phyloP scores from a whole-genome alignment of 1,284 basidiomycete genomes.

The Blastosporella zonata region DNA sequence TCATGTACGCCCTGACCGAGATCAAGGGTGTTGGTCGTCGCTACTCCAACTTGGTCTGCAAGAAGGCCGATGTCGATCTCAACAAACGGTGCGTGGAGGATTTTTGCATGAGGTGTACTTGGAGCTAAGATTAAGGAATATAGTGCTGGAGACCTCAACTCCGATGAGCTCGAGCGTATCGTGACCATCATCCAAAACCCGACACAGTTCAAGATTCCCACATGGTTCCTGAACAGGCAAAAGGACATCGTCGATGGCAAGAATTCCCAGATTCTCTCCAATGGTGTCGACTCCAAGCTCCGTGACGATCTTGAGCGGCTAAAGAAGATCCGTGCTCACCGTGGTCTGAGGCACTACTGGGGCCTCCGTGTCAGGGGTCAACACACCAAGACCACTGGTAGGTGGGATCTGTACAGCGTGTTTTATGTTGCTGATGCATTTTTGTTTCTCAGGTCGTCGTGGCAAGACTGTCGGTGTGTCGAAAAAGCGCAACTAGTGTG shows the following conservation, averaged over 20 bases:
- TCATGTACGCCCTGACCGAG: conserved; percentile 97
- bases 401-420: conserved; percentile 24
- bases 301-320: conserved; percentile 98
- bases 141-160: conserved; percentile 45
- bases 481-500: conserved; percentile 78
- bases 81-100: conserved; percentile 86
- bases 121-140: not conserved
- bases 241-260: conserved; percentile 98
- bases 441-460: conserved; percentile 62
- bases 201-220: conserved; percentile 98
- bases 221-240: conserved; percentile 99
- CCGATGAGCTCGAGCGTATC: conserved; percentile 92
- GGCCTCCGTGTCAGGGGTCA: conserved; percentile 94
- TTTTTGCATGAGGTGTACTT: conserved; percentile 25
- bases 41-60: conserved; percentile 99
- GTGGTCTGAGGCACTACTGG: conserved; percentile 98
- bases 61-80: conserved; percentile 99
- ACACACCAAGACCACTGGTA: conserved; percentile 99
- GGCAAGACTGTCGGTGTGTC: conserved; percentile 93
- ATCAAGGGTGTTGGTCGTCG: conserved; percentile 99
- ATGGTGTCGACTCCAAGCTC: conserved; percentile 97
- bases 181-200: conserved; percentile 99
- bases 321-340: conserved; percentile 99
- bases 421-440: conserved; percentile 3
- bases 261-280: conserved; percentile 94